These are phyloP conservation scores for Friedmanniomyces simplex DNA, from an alignment of 495 filamentous ascomycete species.

Conservation along the genomic window DNA sequence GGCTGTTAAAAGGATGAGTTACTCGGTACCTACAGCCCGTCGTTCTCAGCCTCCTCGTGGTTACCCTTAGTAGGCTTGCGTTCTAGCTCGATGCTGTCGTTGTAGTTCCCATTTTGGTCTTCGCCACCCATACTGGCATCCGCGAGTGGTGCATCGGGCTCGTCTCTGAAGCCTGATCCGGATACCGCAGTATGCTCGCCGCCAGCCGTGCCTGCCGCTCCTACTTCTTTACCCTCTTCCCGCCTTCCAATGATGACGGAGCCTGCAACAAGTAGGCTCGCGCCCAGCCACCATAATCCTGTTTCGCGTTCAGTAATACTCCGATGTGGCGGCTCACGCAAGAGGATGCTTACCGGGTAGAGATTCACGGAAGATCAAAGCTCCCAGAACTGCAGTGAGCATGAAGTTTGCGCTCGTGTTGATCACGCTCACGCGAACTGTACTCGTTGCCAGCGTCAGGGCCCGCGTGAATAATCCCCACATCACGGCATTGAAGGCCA, in stretches of 20 bases:
- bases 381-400: constrained; percentile 75
- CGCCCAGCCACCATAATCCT: constrained; percentile 79
- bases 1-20: background rate
- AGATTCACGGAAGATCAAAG: constrained; percentile 58
- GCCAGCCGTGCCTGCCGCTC: constrained; percentile 29
- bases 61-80: background rate
- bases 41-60: background rate
- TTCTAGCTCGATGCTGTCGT: constrained; percentile 10
- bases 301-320: background rate
- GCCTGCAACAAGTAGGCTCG: constrained; percentile 71
- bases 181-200: constrained; percentile 62
- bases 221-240: constrained; percentile 43
- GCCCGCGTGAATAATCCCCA: constrained; percentile 85
- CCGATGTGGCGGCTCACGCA: background rate
- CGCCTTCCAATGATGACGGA: constrained; percentile 84
- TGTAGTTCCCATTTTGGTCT: background rate
- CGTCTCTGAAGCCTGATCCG: constrained; percentile 40
- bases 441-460: constrained; percentile 69
- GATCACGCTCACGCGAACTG: constrained; percentile 82
- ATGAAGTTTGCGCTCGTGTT: constrained; percentile 93
- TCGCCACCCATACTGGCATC: background rate
- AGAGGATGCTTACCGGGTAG: constrained; percentile 40
- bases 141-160: constrained; percentile 10
- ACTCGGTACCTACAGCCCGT: background rate
- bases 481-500: constrained; percentile 88